Evolutionary conservation across 1,284 basidiomycete genomes (phyloP).

Genomic region (Phellinidium pouzarii): DNA sequence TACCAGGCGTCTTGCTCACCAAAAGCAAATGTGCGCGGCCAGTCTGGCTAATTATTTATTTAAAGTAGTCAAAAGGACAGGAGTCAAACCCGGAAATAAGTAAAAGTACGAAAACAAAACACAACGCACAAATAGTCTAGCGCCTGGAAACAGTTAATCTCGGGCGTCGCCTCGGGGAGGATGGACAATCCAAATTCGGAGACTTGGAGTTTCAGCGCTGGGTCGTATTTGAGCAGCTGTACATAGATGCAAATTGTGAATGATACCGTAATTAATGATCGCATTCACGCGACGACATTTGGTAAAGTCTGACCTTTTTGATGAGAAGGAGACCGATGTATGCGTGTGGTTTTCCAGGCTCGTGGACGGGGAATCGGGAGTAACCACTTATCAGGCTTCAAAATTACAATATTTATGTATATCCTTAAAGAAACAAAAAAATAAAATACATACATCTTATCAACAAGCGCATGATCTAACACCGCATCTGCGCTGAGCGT

Average conservation of each 20-base stretch:
- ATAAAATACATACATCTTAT: constrained; percentile 50
- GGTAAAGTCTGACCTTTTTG: constrained; percentile 56
- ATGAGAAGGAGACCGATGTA: constrained; percentile 87
- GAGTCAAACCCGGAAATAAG: too few relatives aligned
- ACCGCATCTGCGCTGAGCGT: constrained; percentile 72
- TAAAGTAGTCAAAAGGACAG: too few relatives aligned
- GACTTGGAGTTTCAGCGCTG: constrained; percentile 71
- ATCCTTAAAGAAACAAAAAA: neutral
- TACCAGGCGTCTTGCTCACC: constrained; percentile 78
- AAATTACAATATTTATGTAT: neutral
- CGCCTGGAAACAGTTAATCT: constrained; percentile 82
- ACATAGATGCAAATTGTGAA: neutral
- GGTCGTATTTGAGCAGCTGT: constrained; percentile 87
- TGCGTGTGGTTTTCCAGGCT: constrained; percentile 64
- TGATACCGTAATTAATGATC: neutral
- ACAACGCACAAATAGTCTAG: constrained; percentile 71
- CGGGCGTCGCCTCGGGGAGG: constrained; percentile 85
- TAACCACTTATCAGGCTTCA: constrained; percentile 73
- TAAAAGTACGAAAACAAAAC: too few relatives aligned
- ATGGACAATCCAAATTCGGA: constrained; percentile 71
- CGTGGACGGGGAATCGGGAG: constrained; percentile 90
- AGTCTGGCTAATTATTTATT: too few relatives aligned
- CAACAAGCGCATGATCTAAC: constrained; percentile 74
- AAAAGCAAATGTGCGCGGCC: constrained; percentile 83
- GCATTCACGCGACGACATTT: too few relatives aligned